phyloP scores from a whole-genome alignment of 495 filamentous ascomycete species.

The Talaromyces liani region DNA sequence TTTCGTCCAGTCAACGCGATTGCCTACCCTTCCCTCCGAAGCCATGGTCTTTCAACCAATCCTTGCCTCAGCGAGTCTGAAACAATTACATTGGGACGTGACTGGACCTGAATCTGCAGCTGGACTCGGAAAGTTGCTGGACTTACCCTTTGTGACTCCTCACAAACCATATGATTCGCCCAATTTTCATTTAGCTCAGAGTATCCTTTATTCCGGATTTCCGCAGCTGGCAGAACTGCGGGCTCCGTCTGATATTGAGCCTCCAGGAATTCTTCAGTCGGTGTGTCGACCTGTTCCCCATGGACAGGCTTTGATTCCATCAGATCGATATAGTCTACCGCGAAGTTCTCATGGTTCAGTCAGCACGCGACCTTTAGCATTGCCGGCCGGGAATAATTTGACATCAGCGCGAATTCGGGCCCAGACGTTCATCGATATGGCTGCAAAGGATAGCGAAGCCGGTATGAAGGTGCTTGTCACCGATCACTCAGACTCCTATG shows the following conservation, averaged over 20 bases:
- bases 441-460: conserved; percentile 33
- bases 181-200: conserved; percentile 64
- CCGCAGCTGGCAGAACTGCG: conserved; percentile 61
- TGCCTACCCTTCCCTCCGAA: conserved; percentile 51
- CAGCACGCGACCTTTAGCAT: conserved; percentile 31
- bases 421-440: conserved; percentile 44
- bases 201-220: conserved; percentile 63
- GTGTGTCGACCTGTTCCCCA: conserved; percentile 56
- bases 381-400: conserved; percentile 39
- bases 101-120: conserved; percentile 39
- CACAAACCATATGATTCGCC: conserved; percentile 40
- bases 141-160: conserved; percentile 31
- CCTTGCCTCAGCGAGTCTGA: conserved; percentile 58
- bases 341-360: conserved; percentile 42
- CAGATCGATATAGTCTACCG: conserved; percentile 41
- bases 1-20: conserved; percentile 56
- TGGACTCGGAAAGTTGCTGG: conserved; percentile 29
- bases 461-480: conserved; percentile 37
- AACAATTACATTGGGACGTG: conserved; percentile 78
- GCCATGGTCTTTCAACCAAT: conserved; percentile 59
- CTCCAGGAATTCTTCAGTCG: conserved; percentile 56
- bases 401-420: conserved; percentile 41
- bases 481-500: conserved; percentile 34
- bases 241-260: conserved; percentile 65
- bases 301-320: conserved; percentile 39